Percentiles rank a stretch among this genome's conserved stretches.
phyloP scores from a whole-genome alignment of 495 filamentous ascomycete species.

The Talaromyces adpressus region DNA sequence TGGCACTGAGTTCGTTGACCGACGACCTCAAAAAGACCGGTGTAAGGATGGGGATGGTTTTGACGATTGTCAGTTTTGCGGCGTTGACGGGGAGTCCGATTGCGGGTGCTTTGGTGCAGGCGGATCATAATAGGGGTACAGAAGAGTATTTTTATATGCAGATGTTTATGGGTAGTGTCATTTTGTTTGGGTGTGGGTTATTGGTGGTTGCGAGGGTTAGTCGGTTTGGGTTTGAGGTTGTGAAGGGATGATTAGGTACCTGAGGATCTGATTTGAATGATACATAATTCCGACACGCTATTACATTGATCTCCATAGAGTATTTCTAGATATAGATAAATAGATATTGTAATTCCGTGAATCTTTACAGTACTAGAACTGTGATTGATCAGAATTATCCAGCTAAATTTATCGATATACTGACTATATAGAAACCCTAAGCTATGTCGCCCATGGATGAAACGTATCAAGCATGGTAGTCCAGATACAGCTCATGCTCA shows the following conservation, averaged over 20 bases:
- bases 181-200: conserved; percentile 24
- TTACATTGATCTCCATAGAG: no score
- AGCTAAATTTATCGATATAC: no score
- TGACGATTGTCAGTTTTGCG: conserved; percentile 59
- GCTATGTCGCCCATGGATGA: no score
- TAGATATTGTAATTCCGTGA: no score
- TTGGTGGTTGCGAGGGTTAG: conserved; percentile 26
- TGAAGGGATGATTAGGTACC: background rate
- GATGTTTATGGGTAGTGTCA: conserved; percentile 38
- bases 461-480: no score
- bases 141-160: conserved; percentile 44
- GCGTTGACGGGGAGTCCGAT: conserved; percentile 63
- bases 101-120: conserved; percentile 47
- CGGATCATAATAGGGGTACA: conserved; percentile 10
- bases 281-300: no score
- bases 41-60: conserved; percentile 65
- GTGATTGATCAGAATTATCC: no score
- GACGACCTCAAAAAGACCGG: conserved; percentile 56
- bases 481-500: no score
- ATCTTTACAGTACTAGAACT: no score
- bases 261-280: no score
- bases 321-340: no score
- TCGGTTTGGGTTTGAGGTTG: conserved; percentile 2
- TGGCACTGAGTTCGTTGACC: conserved; percentile 47
- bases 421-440: no score